Conservation (phyloP, 345 rosid genomes). For the Rhodamnia rubescens region DNA sequence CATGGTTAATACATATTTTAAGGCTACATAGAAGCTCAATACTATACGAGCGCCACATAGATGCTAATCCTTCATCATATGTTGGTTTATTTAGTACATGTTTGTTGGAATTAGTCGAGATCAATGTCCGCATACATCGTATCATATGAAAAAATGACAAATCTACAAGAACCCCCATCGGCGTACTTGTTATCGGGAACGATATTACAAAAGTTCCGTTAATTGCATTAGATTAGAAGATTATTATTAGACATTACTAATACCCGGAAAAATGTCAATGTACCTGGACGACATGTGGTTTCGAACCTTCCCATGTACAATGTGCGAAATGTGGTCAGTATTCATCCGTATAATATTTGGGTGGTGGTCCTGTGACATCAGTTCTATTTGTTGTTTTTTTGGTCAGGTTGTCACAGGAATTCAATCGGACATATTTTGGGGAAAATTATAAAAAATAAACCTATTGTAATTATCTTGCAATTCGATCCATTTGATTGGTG, state of each 20-base stretch:
- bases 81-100: not conserved
- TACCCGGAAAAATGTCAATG: not conserved
- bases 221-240: not conserved
- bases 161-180: not conserved
- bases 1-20: too few species aligned
- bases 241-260: not conserved
- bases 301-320: not conserved
- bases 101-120: accelerated
- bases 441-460: too few species aligned
- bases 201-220: not conserved
- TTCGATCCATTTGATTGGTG: too few species aligned
- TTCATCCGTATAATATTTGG: not conserved
- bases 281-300: not conserved
- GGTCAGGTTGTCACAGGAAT: not conserved
- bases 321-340: not conserved
- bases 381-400: not conserved
- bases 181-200: not conserved
- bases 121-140: not conserved
- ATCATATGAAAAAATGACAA: not conserved
- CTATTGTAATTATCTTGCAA: too few species aligned
- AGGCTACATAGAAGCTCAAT: too few species aligned
- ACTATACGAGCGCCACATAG: too few species aligned
- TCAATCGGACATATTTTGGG: not conserved
- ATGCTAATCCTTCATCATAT: not conserved
- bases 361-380: not conserved